phyloP scores from a whole-genome alignment of 352 stramenopile genomes.

The Phytophthora quininea region DNA sequence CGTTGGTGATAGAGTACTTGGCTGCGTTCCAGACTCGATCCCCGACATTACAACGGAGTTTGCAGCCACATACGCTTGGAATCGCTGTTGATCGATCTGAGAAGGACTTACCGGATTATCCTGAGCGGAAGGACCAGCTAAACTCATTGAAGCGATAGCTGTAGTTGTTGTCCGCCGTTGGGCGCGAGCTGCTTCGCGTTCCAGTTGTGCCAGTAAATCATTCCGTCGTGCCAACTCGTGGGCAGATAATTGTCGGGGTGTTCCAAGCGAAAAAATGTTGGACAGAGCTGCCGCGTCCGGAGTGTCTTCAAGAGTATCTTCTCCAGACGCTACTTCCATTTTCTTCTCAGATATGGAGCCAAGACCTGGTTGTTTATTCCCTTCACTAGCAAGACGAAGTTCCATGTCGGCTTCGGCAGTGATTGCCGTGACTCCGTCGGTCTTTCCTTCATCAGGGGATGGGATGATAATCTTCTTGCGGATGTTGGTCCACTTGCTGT shows the following conservation, averaged over 20 bases:
- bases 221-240: constrained; percentile 55
- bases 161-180: constrained; percentile 40
- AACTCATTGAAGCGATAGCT: constrained; percentile 37
- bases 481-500: constrained; percentile 31
- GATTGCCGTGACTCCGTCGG: constrained; percentile 12
- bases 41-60: constrained; percentile 44
- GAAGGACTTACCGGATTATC: constrained; percentile 17
- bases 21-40: constrained; percentile 1
- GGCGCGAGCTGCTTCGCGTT: constrained; percentile 35
- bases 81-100: constrained; percentile 29
- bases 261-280: constrained; percentile 71
- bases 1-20: constrained; percentile 24
- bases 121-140: constrained; percentile 5
- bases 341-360: constrained; percentile 16
- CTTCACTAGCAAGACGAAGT: constrained; percentile 1
- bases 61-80: constrained; percentile 44
- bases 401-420: constrained; percentile 28
- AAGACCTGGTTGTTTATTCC: background rate
- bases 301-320: constrained; percentile 1
- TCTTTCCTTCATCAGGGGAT: constrained; percentile 3
- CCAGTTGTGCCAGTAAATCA: constrained; percentile 56
- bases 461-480: constrained; percentile 27
- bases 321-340: background rate
- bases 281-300: constrained; percentile 38
- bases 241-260: constrained; percentile 51